Evolutionary conservation across 148 eudicot genomes (phyloP), one percentile per base, ranked within the genome.

Genomic region (Gaultheria prostrata): DNA sequence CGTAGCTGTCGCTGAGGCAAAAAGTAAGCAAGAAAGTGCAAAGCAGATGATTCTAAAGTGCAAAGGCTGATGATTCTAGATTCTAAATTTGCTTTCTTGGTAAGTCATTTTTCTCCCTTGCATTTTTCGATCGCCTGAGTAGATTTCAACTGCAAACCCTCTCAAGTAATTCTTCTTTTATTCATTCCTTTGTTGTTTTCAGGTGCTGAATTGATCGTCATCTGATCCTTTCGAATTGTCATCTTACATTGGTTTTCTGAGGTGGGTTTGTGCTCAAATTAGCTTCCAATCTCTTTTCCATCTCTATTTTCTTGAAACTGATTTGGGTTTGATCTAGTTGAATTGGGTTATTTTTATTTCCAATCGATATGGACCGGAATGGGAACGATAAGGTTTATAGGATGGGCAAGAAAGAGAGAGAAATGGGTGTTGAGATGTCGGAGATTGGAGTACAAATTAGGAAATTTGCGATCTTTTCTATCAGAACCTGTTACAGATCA

Each of bases 341-440:
- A 24, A n/a, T 69, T 56, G 15, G 56, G n/a, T 78, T 39, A 0
- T 73, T 20, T 53, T 11, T 46, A 74, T 63, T 86, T 46, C 77
- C 77, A 53, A 10, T 67, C 21, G 35, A 15, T 65, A 43, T 45
- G 84, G 77, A 71, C 73, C 78, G 45, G 63, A 28, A 75, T 82
- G 82, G 61, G 18, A 32, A 15, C 78, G 17, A 24, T 32, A 76
- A 43, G 65, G 48, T 53, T 10, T 59, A 61, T 70, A 57, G 50
- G 53, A 20, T 54, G 85, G 50, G 78, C 35, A 75, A 81, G 56
- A 61, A 56, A 32, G 53, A 63, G 26, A 76, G 39, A 35, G 43
- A 82, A 75, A 91, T 89, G 93, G 88, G 87, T 21, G 57, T 80
- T 76, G 86, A 85, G 84, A 85, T 88, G 49, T 21, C 56, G 46